Evolutionary conservation across 2,329 filamentous ascomycete genomes (phyloP).

Genomic region (Cladosporium sp.): DNA sequence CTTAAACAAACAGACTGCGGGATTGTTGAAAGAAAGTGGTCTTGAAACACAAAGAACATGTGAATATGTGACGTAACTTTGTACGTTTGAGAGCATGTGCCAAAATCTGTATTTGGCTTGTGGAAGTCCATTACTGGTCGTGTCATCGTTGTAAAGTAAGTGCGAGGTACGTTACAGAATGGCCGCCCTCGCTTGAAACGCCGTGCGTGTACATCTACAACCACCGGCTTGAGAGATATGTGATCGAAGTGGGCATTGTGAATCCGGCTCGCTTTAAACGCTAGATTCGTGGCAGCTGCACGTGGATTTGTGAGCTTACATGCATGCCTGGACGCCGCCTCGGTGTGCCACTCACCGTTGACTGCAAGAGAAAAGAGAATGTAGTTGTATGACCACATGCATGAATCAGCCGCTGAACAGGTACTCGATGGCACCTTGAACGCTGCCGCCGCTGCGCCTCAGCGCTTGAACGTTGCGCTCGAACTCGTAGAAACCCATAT

Average conservation of each 20-base stretch:
- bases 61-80: background rate
- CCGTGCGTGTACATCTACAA: background rate
- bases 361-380: background rate
- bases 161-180: background rate
- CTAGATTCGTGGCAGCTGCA: background rate
- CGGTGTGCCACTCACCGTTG: background rate
- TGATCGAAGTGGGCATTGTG: background rate
- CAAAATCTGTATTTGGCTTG: background rate
- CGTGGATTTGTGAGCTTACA: background rate
- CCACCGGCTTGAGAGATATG: background rate
- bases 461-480: slow-evolving; percentile 88
- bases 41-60: background rate
- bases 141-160: slow-evolving; percentile 2
- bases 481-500: slow-evolving; percentile 99
- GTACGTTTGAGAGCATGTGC: background rate
- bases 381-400: background rate
- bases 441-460: slow-evolving; percentile 84
- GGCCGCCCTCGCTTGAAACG: no score
- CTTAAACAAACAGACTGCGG: background rate
- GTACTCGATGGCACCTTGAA: slow-evolving; percentile 86
- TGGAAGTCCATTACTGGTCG: background rate
- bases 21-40: background rate
- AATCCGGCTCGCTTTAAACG: background rate
- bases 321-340: background rate
- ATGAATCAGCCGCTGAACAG: slow-evolving; percentile 44